Evolutionary conservation across 352 stramenopile genomes (phyloP).

Genomic region (Phytopythium kandeliae): DNA sequence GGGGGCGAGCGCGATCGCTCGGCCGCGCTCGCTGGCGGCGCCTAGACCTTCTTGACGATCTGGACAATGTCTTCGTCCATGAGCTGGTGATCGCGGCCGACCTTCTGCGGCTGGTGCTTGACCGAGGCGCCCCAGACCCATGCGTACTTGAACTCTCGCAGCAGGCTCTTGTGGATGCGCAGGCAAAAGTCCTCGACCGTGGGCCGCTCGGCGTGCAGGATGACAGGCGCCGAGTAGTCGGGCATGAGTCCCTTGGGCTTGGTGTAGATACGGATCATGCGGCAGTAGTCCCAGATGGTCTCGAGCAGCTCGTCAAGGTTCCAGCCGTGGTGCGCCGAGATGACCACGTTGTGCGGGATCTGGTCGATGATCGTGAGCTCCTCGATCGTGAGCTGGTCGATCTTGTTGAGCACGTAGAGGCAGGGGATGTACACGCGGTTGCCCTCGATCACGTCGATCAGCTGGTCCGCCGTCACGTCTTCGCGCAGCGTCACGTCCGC

Average conservation of each 20-base stretch:
- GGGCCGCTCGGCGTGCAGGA: slow-evolving; percentile 93
- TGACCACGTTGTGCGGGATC: slow-evolving; percentile 98
- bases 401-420: slow-evolving; percentile 99
- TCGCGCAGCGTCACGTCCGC: slow-evolving; percentile 95
- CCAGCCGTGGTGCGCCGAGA: slow-evolving; percentile 96
- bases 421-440: slow-evolving; percentile 98
- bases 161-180: slow-evolving; percentile 89
- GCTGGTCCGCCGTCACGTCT: slow-evolving; percentile 96
- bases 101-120: slow-evolving; percentile 98
- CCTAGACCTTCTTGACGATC: slow-evolving; percentile 95
- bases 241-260: slow-evolving; percentile 95
- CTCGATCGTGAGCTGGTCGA: slow-evolving; percentile 98
- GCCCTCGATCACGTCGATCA: slow-evolving; percentile 99
- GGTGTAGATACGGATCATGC: slow-evolving; percentile 98
- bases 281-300: slow-evolving; percentile 97
- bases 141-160: slow-evolving; percentile 92
- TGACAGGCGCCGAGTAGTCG: slow-evolving; percentile 97
- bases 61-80: slow-evolving; percentile 99
- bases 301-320: slow-evolving; percentile 98
- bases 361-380: slow-evolving; percentile 98
- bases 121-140: slow-evolving; percentile 97
- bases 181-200: slow-evolving; percentile 97
- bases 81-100: slow-evolving; percentile 97
- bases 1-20: too few relatives aligned
- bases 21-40: too few relatives aligned